Percentiles rank a stretch among this genome's conserved stretches.
Conservation (phyloP, 2,329 filamentous ascomycete species). For the Aspergillus unguis region DNA sequence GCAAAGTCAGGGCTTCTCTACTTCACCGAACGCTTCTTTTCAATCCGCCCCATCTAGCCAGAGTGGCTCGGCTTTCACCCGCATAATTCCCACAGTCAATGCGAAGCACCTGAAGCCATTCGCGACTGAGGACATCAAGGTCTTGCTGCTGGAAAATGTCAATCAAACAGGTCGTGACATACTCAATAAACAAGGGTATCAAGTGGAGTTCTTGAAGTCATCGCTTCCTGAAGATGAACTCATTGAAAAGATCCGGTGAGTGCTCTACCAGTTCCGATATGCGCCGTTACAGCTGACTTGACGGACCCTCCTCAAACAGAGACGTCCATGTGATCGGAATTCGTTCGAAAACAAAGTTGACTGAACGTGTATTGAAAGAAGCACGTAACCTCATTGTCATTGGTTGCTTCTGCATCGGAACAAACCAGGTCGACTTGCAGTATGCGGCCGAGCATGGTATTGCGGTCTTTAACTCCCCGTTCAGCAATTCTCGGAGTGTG, state of each 20-base stretch:
- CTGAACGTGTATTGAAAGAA: constrained; percentile 74
- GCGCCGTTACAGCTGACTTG: not conserved
- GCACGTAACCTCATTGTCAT: constrained; percentile 94
- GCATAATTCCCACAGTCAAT: constrained; percentile 44
- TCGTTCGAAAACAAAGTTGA: constrained; percentile 95
- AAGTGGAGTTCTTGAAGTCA: constrained; percentile 87
- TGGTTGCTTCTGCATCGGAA: constrained; percentile 98
- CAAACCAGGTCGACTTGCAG: constrained; percentile 55
- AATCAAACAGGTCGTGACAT: constrained; percentile 87
- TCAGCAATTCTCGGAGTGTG: constrained; percentile 95
- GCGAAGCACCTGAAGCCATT: constrained; percentile 89
- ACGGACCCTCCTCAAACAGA: constrained; percentile 43
- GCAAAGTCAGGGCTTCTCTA: constrained; percentile 65
- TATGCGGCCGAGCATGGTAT: constrained; percentile 60
- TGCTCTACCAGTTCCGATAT: constrained; percentile 2
- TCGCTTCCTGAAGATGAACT: constrained; percentile 89
- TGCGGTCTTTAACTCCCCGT: constrained; percentile 98
- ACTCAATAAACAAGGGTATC: constrained; percentile 81
- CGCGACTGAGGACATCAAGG: constrained; percentile 93
- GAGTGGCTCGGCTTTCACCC: constrained; percentile 46
- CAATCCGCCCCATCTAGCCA: constrained; percentile 68
- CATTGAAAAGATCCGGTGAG: constrained; percentile 91
- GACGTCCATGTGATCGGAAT: constrained; percentile 98
- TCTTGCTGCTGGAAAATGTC: constrained; percentile 91
- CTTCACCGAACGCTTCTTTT: constrained; percentile 72